These are phyloP conservation scores for Chaetomium cochliodes DNA, from an alignment of 495 filamentous ascomycete species.

Conservation along the genomic window DNA sequence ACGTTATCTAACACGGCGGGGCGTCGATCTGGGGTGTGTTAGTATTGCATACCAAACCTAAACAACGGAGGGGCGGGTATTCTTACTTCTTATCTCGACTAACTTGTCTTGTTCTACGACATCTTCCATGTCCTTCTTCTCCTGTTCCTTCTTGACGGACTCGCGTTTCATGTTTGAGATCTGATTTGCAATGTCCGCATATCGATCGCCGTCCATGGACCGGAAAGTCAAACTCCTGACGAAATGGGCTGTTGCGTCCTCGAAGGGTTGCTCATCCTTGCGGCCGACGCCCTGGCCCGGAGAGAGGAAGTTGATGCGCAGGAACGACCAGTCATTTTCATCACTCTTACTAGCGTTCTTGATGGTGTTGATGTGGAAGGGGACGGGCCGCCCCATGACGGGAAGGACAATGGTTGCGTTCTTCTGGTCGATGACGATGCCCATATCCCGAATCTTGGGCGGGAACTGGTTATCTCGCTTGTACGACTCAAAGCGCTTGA, in stretches of 20 bases:
- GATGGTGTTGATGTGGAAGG: constrained; percentile 98
- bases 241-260: constrained; percentile 93
- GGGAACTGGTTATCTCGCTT: constrained; percentile 97
- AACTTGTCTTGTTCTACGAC: constrained; percentile 99
- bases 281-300: constrained; percentile 96
- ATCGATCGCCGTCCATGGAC: constrained; percentile 80
- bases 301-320: constrained; percentile 95
- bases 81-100: constrained; percentile 80
- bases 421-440: constrained; percentile 86
- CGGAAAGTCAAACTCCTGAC: constrained; percentile 92
- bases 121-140: constrained; percentile 99
- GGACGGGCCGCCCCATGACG: constrained; percentile 95
- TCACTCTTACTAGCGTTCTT: constrained; percentile 96
- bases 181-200: constrained; percentile 82
- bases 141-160: constrained; percentile 84
- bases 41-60: constrained; percentile 26
- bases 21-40: constrained; percentile 66
- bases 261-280: constrained; percentile 98
- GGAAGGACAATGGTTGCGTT: constrained; percentile 87
- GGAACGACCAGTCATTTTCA: constrained; percentile 88
- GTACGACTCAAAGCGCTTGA: constrained; percentile 98
- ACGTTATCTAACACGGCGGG: constrained; percentile 84
- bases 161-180: constrained; percentile 94
- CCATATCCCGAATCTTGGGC: constrained; percentile 72
- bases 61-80: background rate